A percentile compares a stretch with the other conserved stretches of the same genome.
Conservation (phyloP, 2,329 filamentous ascomycete genomes). For the Exophiala phaeomuriformis region DNA sequence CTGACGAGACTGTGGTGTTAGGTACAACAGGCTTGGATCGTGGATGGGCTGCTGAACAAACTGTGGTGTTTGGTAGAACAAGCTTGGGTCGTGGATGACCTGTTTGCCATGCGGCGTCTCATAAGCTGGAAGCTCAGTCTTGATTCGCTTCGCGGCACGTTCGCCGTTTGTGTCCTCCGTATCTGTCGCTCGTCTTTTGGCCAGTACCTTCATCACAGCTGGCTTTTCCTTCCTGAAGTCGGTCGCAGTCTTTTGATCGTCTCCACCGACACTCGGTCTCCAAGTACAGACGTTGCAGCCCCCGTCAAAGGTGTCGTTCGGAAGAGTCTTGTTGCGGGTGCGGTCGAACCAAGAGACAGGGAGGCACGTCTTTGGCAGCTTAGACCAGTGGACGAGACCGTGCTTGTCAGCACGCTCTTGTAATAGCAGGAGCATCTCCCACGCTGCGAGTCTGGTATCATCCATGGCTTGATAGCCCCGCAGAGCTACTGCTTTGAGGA, state of each 20-base stretch:
- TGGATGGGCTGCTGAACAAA: too few relatives aligned
- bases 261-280: neutral
- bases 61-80: too few relatives aligned
- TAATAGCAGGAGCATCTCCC: slow-evolving; percentile 5
- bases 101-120: too few relatives aligned
- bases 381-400: slow-evolving; percentile 3
- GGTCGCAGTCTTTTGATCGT: too few relatives aligned
- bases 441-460: neutral
- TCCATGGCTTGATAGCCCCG: neutral
- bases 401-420: slow-evolving; percentile 8
- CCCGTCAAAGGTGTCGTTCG: slow-evolving; percentile 5
- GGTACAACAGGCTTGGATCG: too few relatives aligned
- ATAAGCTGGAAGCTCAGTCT: neutral
- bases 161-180: neutral
- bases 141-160: neutral
- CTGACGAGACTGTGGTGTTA: too few relatives aligned
- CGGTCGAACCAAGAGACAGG: slow-evolving; percentile 5
- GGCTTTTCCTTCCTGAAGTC: too few relatives aligned
- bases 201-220: too few relatives aligned
- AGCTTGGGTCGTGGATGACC: too few relatives aligned
- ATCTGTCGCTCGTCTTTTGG: neutral
- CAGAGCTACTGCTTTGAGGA: neutral
- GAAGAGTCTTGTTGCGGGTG: neutral
- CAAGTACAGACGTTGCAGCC: slow-evolving; percentile 7
- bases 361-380: slow-evolving; percentile 3